A percentile compares a stretch with the other conserved stretches of the same genome.
Conservation (phyloP, 78 protist species). For the Trichosphaerium sp. region DNA sequence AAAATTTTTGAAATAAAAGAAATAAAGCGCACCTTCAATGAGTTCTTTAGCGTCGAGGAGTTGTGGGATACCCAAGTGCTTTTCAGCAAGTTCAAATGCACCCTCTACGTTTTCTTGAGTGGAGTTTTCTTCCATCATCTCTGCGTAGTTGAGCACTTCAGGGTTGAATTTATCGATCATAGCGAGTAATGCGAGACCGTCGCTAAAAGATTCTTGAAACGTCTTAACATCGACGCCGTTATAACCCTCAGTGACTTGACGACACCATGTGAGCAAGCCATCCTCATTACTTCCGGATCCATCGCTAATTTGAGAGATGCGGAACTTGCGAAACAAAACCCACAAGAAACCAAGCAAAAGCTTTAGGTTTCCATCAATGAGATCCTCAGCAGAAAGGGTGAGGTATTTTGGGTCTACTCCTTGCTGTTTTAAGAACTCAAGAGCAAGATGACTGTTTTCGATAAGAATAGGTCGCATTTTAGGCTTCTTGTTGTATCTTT, state of each 20-base stretch:
- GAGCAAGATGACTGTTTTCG: slow-evolving; percentile 42
- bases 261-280: slow-evolving; percentile 46
- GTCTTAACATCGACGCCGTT: slow-evolving; percentile 19
- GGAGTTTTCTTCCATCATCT: too few species aligned
- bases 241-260: slow-evolving; percentile 45
- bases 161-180: slow-evolving; percentile 44
- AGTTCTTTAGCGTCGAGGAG: slow-evolving; percentile 48
- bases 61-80: slow-evolving; percentile 37
- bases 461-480: slow-evolving; percentile 32
- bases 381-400: background rate
- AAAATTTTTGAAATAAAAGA: too few species aligned
- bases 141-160: background rate
- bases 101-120: too few species aligned
- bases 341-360: slow-evolving; percentile 56
- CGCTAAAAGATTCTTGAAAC: slow-evolving; percentile 19
- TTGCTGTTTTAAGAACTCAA: slow-evolving; percentile 46
- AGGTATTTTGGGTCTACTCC: too few species aligned
- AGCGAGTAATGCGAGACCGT: slow-evolving; percentile 49
- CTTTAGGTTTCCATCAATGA: slow-evolving; percentile 46
- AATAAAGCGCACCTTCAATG: slow-evolving; percentile 51
- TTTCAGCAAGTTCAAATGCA: slow-evolving; percentile 45
- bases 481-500: slow-evolving; percentile 35
- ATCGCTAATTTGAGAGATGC: slow-evolving; percentile 49
- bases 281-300: slow-evolving; percentile 23
- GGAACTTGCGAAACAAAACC: slow-evolving; percentile 48